Evolutionary conservation across 768 basidiomycete species (phyloP), one percentile per base, ranked within the genome.

Genomic region (Lepiota brunneoincarnata): DNA sequence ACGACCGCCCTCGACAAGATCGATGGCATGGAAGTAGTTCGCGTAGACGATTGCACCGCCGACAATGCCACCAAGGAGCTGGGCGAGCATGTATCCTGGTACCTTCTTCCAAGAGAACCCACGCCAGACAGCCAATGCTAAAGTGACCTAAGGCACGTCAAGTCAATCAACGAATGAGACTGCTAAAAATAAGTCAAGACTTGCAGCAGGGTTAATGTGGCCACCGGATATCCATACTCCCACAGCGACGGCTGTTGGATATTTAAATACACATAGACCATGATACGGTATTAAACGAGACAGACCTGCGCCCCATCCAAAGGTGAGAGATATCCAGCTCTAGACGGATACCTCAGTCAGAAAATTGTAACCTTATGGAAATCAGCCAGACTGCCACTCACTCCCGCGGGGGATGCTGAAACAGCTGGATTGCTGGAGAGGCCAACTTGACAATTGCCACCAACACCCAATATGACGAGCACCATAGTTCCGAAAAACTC

Each of bases 81-180:
- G 88, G 0, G 84, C 79, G 45, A 82, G 62, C 42, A 87, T 78
- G 64, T 83, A 91, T 18, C 65, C 69, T 0, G 88, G 88, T 0
- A 87, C 87, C 60, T 89, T 89, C 56, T 74, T 76, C 82, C 85
- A 84, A 1, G 88, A 84, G 66, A 90, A 89, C 48, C 72, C 74
- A 51, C 87, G 81, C 63, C 80, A 79, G 4, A 79, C 71, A 2
- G 83, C 84, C 31, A 87, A 59, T 12, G 82, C 75, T 46, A 90
- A 67, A n/a, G 87, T 89, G 17, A 89, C 75, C 81, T 83, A 35
- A 1, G 41, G 20, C n/a, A 18, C 35, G 9, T 17, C 14, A 2
- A 20, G 31, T 31, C 3, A 2, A 31, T 9, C 11, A 9, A 4
- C 11, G 11, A 31, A 4, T 31, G 2, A 31, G 7, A 31, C 31